Evolutionary conservation across 495 filamentous ascomycete genomes (phyloP), one percentile per base, ranked within the genome.

Genomic region (Talaromyces ruber): DNA sequence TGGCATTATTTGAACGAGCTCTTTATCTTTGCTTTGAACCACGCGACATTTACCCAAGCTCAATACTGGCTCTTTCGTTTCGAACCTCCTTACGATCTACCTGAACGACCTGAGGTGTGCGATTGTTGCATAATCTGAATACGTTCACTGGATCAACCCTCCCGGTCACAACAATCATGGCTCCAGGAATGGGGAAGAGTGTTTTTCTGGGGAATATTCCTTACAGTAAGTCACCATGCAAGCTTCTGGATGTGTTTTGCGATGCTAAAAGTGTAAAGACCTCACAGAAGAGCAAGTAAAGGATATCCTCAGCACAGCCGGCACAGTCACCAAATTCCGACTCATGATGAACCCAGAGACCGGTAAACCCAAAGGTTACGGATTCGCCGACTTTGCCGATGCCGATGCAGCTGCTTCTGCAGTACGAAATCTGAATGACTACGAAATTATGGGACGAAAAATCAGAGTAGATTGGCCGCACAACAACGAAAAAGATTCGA

Each of bases 301-400:
- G 64, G 88, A 96, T 62, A 93, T 94, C 61, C 93, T 97, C 72
- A 89, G 87, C 67, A 85, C 85, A 30, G 92, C 88, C 53, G 94
- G 94, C 12, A 87, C 89, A 59, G 93, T 97, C 1, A 75, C 93
- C n/a, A 92, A 88, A 68, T 98, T 98, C 72, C 86, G 94, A 32
- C 80, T 98, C 14, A 92, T 98, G 66, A 94, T 96, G 77, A 96
- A 98, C 75, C 88, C 89, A 8, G 93, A 98, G 65, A 98, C 93
- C 0, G 94, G 95, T 3, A 85, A 90, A 50, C 94, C 94, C 0
- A 98, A 97, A 72, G 94, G 94, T 12, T 98, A 96, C 69, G 94
- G 94, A 24, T 98, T 98, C 67, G 90, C 91, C 45, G 93, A 98
- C 66, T 98, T 92, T 68, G 84, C 88, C 26, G 94, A 98, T 66